Percentiles rank a stretch among this genome's conserved stretches.
These are phyloP conservation scores for Ophiostoma perfectum DNA, from an alignment of 2,329 filamentous ascomycete species.

Conservation along the genomic window DNA sequence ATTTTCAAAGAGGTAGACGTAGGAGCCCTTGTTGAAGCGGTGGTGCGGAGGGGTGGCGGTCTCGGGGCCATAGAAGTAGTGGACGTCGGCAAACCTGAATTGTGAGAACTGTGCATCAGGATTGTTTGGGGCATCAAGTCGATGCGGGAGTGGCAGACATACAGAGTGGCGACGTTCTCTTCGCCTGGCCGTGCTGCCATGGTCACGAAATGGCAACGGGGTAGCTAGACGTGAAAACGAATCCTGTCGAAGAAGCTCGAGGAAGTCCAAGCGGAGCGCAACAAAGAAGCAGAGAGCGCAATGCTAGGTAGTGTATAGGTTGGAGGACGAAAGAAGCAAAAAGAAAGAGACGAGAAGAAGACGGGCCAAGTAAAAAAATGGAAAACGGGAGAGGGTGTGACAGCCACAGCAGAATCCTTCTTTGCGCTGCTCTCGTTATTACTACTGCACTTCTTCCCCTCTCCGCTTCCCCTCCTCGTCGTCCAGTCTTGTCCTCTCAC, in stretches of 20 bases:
- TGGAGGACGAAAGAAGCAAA: background rate
- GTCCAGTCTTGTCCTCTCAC: background rate
- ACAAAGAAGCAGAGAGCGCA: background rate
- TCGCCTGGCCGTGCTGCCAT: constrained; percentile 45
- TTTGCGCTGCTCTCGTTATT: background rate
- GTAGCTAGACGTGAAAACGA: background rate
- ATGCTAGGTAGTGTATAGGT: background rate
- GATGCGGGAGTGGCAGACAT: constrained; percentile 26
- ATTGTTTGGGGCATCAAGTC: background rate
- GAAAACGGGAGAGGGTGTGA: background rate
- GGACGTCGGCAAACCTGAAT: constrained; percentile 66
- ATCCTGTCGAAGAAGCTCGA: too few relatives aligned
- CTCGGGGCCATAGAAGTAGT: constrained; percentile 72
- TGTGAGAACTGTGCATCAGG: background rate
- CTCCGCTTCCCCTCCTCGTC: constrained; percentile 1
- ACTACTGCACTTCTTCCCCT: constrained; percentile 1
- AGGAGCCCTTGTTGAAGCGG: constrained; percentile 73
- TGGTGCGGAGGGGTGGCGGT: constrained; percentile 65
- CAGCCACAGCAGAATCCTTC: background rate
- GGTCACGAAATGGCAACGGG: background rate
- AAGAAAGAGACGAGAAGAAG: background rate
- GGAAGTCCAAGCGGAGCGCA: background rate
- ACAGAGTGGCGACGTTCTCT: constrained; percentile 46
- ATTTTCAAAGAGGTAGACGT: constrained; percentile 75
- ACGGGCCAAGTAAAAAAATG: background rate